phyloP scores from a whole-genome alignment of 1,139 yeast genomes.

The Suzukiozyma palmioleophila region DNA sequence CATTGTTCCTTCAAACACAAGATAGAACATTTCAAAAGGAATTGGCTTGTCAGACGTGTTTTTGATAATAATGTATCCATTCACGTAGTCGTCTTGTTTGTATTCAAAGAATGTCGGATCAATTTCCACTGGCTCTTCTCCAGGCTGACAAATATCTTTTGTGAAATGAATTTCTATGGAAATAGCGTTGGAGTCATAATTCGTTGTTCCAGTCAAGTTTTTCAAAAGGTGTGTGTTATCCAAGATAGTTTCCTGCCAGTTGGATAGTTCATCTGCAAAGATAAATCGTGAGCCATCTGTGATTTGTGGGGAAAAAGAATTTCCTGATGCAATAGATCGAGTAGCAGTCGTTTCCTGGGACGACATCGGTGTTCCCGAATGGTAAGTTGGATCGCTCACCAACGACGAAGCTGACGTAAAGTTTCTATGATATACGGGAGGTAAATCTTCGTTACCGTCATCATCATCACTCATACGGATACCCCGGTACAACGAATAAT shows the following conservation, averaged over 20 bases:
- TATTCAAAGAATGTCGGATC: slow-evolving; percentile 35
- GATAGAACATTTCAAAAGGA: slow-evolving; percentile 40
- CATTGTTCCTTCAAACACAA: slow-evolving; percentile 36
- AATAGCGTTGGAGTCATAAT: slow-evolving; percentile 22
- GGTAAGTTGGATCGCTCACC: not conserved
- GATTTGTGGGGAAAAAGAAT: too few relatives aligned
- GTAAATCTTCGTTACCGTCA: slow-evolving; percentile 1
- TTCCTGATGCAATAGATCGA: not conserved
- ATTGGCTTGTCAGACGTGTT: slow-evolving; percentile 24
- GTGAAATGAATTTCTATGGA: slow-evolving; percentile 31
- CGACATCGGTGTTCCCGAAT: not conserved
- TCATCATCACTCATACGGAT: slow-evolving; percentile 3
- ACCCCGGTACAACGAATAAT: slow-evolving; percentile 7
- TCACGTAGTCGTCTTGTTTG: slow-evolving; percentile 37
- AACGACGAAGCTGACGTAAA: not conserved
- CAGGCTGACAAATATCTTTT: slow-evolving; percentile 28
- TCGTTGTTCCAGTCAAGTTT: slow-evolving; percentile 28
- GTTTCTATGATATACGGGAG: not conserved
- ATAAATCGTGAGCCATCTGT: slow-evolving; percentile 9
- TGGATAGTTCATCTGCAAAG: slow-evolving; percentile 31
- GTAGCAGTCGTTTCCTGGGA: not conserved
- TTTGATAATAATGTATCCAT: slow-evolving; percentile 32
- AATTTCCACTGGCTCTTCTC: slow-evolving; percentile 24
- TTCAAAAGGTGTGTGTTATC: slow-evolving; percentile 35
- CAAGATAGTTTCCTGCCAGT: slow-evolving; percentile 37